These are phyloP conservation scores for Byssoonygena ceratinophila DNA, from an alignment of 2,329 filamentous ascomycete genomes.

Conservation along the genomic window DNA sequence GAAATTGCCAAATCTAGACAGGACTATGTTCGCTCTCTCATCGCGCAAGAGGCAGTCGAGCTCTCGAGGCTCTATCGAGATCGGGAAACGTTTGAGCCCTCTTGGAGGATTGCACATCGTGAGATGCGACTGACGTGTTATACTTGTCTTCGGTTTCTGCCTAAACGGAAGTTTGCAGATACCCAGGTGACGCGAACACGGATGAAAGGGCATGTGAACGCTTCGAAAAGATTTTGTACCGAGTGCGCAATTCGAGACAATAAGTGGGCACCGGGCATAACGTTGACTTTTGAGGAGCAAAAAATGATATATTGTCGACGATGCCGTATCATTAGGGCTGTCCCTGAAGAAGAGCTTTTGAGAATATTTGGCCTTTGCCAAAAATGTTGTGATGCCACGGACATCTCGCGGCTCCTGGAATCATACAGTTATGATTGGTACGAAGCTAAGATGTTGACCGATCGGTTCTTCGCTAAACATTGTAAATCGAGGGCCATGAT, in stretches of 20 bases:
- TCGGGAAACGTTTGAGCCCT: no score
- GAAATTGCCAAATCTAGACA: conserved; percentile 10
- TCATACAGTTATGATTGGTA: conserved; percentile 2
- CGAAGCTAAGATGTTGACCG: background rate
- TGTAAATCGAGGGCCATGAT: background rate
- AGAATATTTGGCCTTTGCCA: conserved; percentile 7
- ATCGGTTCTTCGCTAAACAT: background rate
- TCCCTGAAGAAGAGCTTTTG: background rate
- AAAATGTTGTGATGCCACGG: background rate
- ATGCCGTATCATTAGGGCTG: conserved; percentile 1
- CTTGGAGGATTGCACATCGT: background rate
- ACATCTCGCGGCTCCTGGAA: background rate
- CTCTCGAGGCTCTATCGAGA: background rate
- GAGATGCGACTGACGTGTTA: conserved; percentile 15
- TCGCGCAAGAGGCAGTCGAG: conserved; percentile 10
- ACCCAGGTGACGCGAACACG: conserved; percentile 16
- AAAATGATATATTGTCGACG: conserved; percentile 10
- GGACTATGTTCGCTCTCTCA: conserved; percentile 5
- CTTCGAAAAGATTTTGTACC: conserved; percentile 17
- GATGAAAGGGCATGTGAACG: conserved; percentile 18
- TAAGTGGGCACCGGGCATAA: conserved; percentile 18
- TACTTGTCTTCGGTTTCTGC: conserved; percentile 18
- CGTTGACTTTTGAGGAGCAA: conserved; percentile 1
- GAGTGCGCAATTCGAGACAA: conserved; percentile 15
- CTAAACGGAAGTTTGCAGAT: conserved; percentile 14